These are phyloP conservation scores for Phytophthora rubi DNA, from an alignment of 352 stramenopile species.

Conservation along the genomic window DNA sequence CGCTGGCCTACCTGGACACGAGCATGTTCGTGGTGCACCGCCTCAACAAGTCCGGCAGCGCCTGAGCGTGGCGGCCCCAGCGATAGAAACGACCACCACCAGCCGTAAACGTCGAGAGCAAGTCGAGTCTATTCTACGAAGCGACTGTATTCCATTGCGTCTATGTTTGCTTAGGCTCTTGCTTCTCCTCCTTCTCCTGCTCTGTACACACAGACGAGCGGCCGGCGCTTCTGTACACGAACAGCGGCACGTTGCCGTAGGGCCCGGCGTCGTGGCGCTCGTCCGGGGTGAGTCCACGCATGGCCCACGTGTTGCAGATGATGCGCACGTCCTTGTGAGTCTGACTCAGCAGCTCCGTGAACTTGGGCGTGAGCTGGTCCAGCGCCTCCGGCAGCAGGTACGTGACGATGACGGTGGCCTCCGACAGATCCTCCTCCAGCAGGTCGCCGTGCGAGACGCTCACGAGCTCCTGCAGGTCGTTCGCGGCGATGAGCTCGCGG, in stretches of 20 bases:
- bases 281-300: constrained; percentile 38
- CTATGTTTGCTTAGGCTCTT: constrained; percentile 12
- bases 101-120: constrained; percentile 18
- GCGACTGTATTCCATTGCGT: neutral
- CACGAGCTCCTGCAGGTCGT: constrained; percentile 51
- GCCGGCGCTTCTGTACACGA: constrained; percentile 48
- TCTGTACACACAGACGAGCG: neutral
- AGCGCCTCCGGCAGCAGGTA: constrained; percentile 66
- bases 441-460: constrained; percentile 57
- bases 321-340: constrained; percentile 49
- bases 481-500: constrained; percentile 36
- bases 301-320: constrained; percentile 74
- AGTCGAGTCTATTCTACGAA: constrained; percentile 28
- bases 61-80: constrained; percentile 18
- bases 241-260: constrained; percentile 58
- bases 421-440: constrained; percentile 54
- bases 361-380: constrained; percentile 45
- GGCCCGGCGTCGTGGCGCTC: constrained; percentile 45
- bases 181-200: constrained; percentile 2
- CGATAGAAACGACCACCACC: neutral
- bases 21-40: constrained; percentile 87
- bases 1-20: constrained; percentile 87
- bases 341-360: constrained; percentile 42
- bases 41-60: constrained; percentile 72
- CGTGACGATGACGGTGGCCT: constrained; percentile 63